These are phyloP conservation scores for Calonectria pseudoturangicola DNA, from an alignment of 2,329 filamentous ascomycete species.

Conservation along the genomic window DNA sequence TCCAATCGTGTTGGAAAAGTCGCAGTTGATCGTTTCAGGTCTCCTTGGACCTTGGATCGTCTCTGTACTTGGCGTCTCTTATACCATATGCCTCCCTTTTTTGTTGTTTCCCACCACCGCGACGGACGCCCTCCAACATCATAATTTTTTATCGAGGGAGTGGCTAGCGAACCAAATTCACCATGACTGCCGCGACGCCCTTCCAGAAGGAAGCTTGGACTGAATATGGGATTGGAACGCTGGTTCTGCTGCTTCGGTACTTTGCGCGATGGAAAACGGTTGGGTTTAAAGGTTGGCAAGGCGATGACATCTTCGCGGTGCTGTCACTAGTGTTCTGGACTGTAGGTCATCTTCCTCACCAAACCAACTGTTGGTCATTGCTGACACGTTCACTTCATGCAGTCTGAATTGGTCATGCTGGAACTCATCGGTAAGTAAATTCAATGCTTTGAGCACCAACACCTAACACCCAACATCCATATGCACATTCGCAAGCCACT, in stretches of 20 bases:
- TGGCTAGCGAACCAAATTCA: background rate
- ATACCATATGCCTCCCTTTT: slow-evolving; percentile 22
- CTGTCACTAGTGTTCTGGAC: slow-evolving; percentile 62
- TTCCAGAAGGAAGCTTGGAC: slow-evolving; percentile 66
- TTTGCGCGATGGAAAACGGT: slow-evolving; percentile 62
- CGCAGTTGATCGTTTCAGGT: slow-evolving; percentile 25
- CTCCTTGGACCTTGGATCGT: slow-evolving; percentile 5
- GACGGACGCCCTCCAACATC: slow-evolving; percentile 14
- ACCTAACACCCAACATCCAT: slow-evolving; percentile 8
- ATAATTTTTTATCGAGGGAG: background rate
- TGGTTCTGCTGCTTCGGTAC: slow-evolving; percentile 62
- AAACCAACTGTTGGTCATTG: background rate
- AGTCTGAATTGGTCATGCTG: slow-evolving; percentile 57
- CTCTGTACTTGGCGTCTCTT: slow-evolving; percentile 4
- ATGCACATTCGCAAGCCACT: slow-evolving; percentile 11
- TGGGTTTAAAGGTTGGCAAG: slow-evolving; percentile 63
- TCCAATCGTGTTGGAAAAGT: slow-evolving; percentile 38
- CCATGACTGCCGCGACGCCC: slow-evolving; percentile 58
- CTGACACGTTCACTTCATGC: slow-evolving; percentile 21
- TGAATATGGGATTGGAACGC: slow-evolving; percentile 63
- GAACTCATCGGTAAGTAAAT: slow-evolving; percentile 57
- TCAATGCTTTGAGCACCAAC: slow-evolving; percentile 1
- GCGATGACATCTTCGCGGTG: slow-evolving; percentile 65
- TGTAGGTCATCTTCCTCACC: slow-evolving; percentile 47
- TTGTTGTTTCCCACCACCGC: slow-evolving; percentile 12